Base-by-base conservation (phyloP, 2,329 filamentous ascomycete genomes). In the Pseudogymnoascus verrucosus region DNA sequence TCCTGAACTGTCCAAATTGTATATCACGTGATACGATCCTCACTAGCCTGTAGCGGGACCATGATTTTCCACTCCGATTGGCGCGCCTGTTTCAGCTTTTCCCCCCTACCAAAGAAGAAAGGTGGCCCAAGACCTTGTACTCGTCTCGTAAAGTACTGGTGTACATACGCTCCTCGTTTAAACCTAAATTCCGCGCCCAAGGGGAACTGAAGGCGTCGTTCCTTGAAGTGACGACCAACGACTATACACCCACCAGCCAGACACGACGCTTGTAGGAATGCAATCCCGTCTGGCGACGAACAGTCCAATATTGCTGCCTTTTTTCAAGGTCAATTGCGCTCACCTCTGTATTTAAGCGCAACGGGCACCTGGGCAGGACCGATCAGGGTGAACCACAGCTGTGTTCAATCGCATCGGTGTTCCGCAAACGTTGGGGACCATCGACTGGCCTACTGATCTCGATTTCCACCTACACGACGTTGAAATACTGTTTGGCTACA, bases 131-230 rank as follows among this genome's bases (percentile, higher is more conserved):
- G 51, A 57, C 51, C 16, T 34, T 31, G n/a, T 57, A 57, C 28
- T 54, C 26, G 26, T 54, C 31, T 34, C 31, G 31, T 31, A 16
- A 5, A 54, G 28, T 57, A 57, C 51, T 57, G n/a, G 51, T 57
- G 51, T 57, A 57, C 51, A 57, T 57, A 36, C 51, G 28, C 51
- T 57, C 26, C 51, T 57, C 51, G 51, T 57, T 57, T 57, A 36
- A 57, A 57, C 51, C 51, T 57, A 57, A 57, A 57, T 57, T 57
- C 51, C 23, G 51, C 51, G 51, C 51, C 16, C 51, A 57, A 57
- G 51, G 51, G 51, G 51, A 57, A 57, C 28, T 57, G 51, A 57
- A 57, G 51, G 36, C 51, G 51, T 57, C 28, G 51, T 57, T 34
- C 51, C 51, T 57, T 34, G 51, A 34, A 57, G 47, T 57, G 51